Conservation (phyloP, 1,139 yeast genomes). For the Pichia norvegensis region DNA sequence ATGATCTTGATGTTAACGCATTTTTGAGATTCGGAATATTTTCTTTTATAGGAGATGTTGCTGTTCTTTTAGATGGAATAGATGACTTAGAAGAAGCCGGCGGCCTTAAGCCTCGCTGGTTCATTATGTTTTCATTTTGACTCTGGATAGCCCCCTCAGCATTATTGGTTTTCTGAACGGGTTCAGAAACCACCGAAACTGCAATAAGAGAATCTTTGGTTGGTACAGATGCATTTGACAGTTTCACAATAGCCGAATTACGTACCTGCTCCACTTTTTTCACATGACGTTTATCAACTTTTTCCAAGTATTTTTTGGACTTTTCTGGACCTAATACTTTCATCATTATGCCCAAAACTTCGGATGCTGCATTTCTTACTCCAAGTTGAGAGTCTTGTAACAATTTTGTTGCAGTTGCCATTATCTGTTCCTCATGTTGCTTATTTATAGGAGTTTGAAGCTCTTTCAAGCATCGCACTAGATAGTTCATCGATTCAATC, state of each 20-base stretch:
- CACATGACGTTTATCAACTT: constrained; percentile 61
- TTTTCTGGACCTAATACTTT: constrained; percentile 73
- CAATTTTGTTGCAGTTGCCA: constrained; percentile 50
- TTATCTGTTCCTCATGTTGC: constrained; percentile 49
- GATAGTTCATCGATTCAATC: constrained; percentile 56
- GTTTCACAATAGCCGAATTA: constrained; percentile 45
- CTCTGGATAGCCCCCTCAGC: no score
- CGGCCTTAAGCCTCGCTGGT: neutral
- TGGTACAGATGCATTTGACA: neutral
- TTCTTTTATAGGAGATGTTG: constrained; percentile 58
- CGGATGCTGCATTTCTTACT: constrained; percentile 72
- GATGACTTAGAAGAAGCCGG: constrained; percentile 18
- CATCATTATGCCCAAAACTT: constrained; percentile 74
- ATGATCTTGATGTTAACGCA: constrained; percentile 28
- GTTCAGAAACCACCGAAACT: neutral
- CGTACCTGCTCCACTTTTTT: constrained; percentile 56
- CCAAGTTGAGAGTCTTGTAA: constrained; percentile 81
- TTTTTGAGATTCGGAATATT: constrained; percentile 20
- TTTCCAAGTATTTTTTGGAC: constrained; percentile 51
- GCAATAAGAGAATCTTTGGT: neutral
- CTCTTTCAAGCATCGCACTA: constrained; percentile 55
- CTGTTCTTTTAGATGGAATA: constrained; percentile 57
- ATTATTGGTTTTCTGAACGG: neutral
- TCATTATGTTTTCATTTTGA: neutral
- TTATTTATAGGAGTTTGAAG: constrained; percentile 41